Evolutionary conservation across 2,329 filamentous ascomycete genomes (phyloP), one percentile per base, ranked within the genome.

Genomic region (Pseudogymnoascus sp.): DNA sequence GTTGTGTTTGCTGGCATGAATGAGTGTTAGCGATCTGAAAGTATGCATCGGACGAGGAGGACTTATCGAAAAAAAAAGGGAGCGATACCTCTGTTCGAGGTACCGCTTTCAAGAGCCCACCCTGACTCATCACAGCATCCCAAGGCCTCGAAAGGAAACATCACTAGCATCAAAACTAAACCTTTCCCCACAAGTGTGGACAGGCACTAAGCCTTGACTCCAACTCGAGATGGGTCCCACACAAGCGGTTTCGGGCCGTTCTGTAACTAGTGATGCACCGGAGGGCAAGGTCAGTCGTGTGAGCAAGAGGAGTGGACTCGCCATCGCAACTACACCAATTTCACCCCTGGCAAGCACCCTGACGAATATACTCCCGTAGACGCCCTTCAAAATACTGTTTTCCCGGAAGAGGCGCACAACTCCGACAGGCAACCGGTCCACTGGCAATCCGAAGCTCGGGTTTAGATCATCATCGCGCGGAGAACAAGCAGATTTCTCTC

Each of bases 201-300:
- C 90, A 93, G 93, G 91, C 84, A 82, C 90, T 80, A 91, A 87
- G 81, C 91, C 92, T 91, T 96, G 91, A 96, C 88, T 80, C 89
- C 89, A 91, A 92, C 89, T 84, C 88, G 75, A 85, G 89, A 91
- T 91, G 91, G 89, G 90, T 91, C 90, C 91, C 82, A 77, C 76
- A 62, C 59, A 60, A 25, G 59, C 23, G 37, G 59, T 60, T 38
- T 7, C 18, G 14, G 23, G 59, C 59, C 46, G n/a, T 56, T 12
- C 46, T 12, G 34, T 34, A 56, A 56, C 46, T 12, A 56, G 28
- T 18, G 46, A 56, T 34, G 46, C 25, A 56, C 46, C 25, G n/a
- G 46, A 56, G 46, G 46, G 46, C 46, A 56, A 56, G 25, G 46
- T 56, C 46, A 34, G 46, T 56, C 46, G 46, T 56, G 46, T 56